Evolutionary conservation across 202 grass and related monocot genomes (phyloP).

Genomic region (Schoenoplectus triqueter): DNA sequence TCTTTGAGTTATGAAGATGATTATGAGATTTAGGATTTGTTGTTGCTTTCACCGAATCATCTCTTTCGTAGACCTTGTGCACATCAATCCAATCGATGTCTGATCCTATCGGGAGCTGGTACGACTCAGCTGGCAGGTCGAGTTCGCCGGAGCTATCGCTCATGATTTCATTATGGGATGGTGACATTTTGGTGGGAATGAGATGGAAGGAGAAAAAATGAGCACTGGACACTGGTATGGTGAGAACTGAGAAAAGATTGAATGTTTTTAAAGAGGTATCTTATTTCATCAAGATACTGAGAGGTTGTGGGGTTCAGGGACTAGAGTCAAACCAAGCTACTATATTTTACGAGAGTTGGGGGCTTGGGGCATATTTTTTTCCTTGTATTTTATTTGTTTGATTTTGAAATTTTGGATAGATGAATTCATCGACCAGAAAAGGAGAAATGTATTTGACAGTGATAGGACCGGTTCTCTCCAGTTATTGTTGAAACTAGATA

Average conservation of each 20-base stretch:
- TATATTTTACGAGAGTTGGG: slow-evolving; percentile 5
- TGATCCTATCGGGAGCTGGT: slow-evolving; percentile 38
- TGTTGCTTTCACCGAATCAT: slow-evolving; percentile 80
- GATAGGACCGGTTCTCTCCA: slow-evolving; percentile 1
- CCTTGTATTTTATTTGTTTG: not conserved
- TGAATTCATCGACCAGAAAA: slow-evolving; percentile 30
- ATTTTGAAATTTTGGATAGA: slow-evolving; percentile 22
- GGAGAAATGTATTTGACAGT: slow-evolving; percentile 28
- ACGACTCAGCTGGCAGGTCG: slow-evolving; percentile 51
- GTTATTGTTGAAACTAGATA: not conserved
- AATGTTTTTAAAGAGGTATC: slow-evolving; percentile 1
- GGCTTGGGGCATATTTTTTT: not conserved
- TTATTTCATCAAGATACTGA: not conserved
- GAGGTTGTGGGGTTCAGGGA: not conserved
- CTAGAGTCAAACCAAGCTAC: slow-evolving; percentile 36
- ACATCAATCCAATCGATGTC: slow-evolving; percentile 71
- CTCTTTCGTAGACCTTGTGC: slow-evolving; percentile 57
- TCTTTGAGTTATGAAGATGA: slow-evolving; percentile 45
- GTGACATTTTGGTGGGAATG: slow-evolving; percentile 10
- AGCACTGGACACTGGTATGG: not conserved
- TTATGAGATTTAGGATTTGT: slow-evolving; percentile 81
- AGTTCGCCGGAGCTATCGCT: slow-evolving; percentile 32
- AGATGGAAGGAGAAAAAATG: not conserved
- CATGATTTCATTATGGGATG: slow-evolving; percentile 6
- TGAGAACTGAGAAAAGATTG: not conserved